These are phyloP conservation scores for Cutaneotrichosporon mucoides DNA, from an alignment of 1,284 basidiomycete genomes.

Conservation along the genomic window DNA sequence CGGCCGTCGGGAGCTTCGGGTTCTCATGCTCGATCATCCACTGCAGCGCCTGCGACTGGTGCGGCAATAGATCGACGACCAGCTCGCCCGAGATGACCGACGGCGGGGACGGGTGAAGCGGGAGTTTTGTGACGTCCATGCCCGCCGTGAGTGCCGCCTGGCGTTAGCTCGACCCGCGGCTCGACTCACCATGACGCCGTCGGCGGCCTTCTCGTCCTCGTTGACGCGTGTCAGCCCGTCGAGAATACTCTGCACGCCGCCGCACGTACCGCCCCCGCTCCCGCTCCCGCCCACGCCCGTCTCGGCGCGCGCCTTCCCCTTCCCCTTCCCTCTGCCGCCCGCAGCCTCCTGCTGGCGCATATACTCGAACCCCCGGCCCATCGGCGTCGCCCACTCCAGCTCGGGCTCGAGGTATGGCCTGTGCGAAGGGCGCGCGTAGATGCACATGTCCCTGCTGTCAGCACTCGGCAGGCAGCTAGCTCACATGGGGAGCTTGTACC, in stretches of 20 bases:
- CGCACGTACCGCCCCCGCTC: conserved; percentile 45
- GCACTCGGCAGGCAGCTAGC: background rate
- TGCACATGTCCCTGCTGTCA: conserved; percentile 53
- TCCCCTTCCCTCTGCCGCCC: conserved; percentile 10
- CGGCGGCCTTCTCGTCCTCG: conserved; percentile 57
- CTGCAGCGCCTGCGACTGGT: conserved; percentile 54
- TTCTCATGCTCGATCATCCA: conserved; percentile 77
- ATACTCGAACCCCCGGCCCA: conserved; percentile 54
- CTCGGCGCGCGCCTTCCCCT: conserved; percentile 10
- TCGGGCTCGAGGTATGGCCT: conserved; percentile 60
- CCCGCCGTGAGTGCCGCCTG: conserved; percentile 41
- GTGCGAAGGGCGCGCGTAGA: conserved; percentile 60
- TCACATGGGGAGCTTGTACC: conserved; percentile 61
- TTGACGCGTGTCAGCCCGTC: conserved; percentile 67
- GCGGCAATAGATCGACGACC: conserved; percentile 66
- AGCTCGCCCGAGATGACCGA: conserved; percentile 61
- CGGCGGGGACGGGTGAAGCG: conserved; percentile 58
- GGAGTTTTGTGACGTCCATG: conserved; percentile 37
- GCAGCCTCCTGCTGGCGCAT: conserved; percentile 26
- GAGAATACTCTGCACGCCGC: conserved; percentile 58
- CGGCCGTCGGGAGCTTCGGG: conserved; percentile 63
- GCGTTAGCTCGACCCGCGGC: background rate
- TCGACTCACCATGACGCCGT: conserved; percentile 58
- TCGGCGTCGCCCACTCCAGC: conserved; percentile 69
- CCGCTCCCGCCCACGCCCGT: conserved; percentile 7